Evolutionary conservation across 1,139 yeast genomes (phyloP).

Genomic region (Candida sp.): DNA sequence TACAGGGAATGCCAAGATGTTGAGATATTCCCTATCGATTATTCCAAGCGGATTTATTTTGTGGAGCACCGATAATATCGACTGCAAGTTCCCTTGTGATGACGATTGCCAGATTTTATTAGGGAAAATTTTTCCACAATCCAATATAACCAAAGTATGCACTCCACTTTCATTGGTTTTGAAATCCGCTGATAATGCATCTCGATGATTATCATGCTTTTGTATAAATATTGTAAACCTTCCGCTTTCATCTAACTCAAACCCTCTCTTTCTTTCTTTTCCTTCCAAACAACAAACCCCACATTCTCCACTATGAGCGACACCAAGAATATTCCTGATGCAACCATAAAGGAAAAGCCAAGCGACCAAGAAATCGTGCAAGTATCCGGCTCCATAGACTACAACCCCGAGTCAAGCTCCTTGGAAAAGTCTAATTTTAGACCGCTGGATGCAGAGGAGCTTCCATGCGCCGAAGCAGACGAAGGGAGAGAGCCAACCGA

Average conservation of each 20-base stretch:
- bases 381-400: not conserved
- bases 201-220: not conserved
- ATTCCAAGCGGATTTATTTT: not conserved
- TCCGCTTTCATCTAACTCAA: not conserved
- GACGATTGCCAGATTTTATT: too few species aligned
- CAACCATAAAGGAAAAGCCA: not conserved
- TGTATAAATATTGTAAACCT: not conserved
- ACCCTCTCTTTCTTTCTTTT: not conserved
- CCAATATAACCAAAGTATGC: not conserved
- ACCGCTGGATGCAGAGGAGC: constrained; percentile 1
- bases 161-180: not conserved
- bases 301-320: not conserved
- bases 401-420: not conserved
- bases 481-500: constrained; percentile 37
- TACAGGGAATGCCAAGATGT: not conserved
- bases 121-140: not conserved
- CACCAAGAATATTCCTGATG: not conserved
- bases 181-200: not conserved
- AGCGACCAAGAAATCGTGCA: not conserved
- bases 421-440: not conserved
- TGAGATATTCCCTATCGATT: not conserved
- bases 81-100: not conserved
- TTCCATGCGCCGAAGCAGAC: constrained; percentile 9
- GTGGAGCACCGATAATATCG: not conserved
- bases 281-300: not conserved